Conservation (phyloP, 1,284 basidiomycete genomes). For the Abortiporus biennis region DNA sequence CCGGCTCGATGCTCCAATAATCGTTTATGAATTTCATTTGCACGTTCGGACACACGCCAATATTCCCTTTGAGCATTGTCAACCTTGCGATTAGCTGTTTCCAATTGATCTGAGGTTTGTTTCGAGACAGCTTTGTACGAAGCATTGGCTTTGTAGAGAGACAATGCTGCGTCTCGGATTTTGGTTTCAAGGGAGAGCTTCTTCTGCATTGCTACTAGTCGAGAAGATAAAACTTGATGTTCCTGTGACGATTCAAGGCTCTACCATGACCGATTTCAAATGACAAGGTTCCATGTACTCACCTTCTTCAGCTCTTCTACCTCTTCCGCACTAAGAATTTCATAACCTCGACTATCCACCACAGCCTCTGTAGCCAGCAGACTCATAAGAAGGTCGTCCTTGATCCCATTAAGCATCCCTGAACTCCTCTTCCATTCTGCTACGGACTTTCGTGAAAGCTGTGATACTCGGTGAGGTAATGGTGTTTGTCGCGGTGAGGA, state of each 20-base stretch:
- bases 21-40: slow-evolving; percentile 50
- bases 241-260: slow-evolving; percentile 39
- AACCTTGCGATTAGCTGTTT: slow-evolving; percentile 60
- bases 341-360: slow-evolving; percentile 71
- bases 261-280: too few species aligned
- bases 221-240: slow-evolving; percentile 56
- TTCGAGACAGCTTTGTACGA: slow-evolving; percentile 54
- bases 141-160: slow-evolving; percentile 61
- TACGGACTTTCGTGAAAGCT: slow-evolving; percentile 13
- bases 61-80: slow-evolving; percentile 64
- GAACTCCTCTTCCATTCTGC: slow-evolving; percentile 35
- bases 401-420: slow-evolving; percentile 39
- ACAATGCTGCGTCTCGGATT: slow-evolving; percentile 74
- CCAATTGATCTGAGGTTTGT: slow-evolving; percentile 66
- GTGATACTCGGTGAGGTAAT: slow-evolving; percentile 22
- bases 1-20: slow-evolving; percentile 74
- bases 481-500: slow-evolving; percentile 28
- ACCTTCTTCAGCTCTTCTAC: slow-evolving; percentile 92
- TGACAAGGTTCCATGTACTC: too few species aligned
- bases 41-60: slow-evolving; percentile 55
- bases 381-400: slow-evolving; percentile 78
- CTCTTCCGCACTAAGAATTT: slow-evolving; percentile 76
- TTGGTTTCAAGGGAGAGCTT: slow-evolving; percentile 73
- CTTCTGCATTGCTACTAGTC: slow-evolving; percentile 55
- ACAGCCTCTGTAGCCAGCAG: slow-evolving; percentile 84